Conservation (phyloP, 495 filamentous ascomycete species). For the Hypoxylon trugodes region DNA sequence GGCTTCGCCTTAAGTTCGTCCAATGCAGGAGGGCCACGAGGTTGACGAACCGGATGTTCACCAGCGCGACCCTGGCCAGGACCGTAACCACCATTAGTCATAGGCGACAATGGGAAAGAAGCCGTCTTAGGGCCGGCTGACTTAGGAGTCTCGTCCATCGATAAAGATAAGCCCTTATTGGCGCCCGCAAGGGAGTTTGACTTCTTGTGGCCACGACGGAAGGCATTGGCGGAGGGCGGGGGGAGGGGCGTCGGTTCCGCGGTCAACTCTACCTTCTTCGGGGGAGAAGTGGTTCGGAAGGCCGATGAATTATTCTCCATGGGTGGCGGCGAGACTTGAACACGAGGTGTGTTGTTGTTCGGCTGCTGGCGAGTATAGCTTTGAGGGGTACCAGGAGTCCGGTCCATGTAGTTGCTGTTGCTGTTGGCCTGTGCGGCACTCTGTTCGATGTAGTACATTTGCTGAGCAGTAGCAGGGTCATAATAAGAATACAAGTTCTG, state of each 20-base stretch:
- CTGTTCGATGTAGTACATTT: conserved; percentile 67
- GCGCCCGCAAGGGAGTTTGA: conserved; percentile 77
- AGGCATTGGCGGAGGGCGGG: conserved; percentile 82
- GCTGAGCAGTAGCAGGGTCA: conserved; percentile 83
- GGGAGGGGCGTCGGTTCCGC: conserved; percentile 76
- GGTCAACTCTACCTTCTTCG: conserved; percentile 67
- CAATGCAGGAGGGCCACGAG: conserved; percentile 87
- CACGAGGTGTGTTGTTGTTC: conserved; percentile 60
- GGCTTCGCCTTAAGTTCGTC: conserved; percentile 92
- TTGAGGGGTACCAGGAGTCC: conserved; percentile 42
- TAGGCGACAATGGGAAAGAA: conserved; percentile 80
- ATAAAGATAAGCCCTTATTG: conserved; percentile 65
- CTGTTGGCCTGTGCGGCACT: conserved; percentile 55
- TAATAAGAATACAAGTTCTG: conserved; percentile 78
- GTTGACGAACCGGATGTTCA: conserved; percentile 93
- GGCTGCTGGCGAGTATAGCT: conserved; percentile 51
- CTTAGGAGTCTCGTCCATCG: conserved; percentile 65
- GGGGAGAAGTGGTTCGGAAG: conserved; percentile 71
- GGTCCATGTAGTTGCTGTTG: conserved; percentile 35
- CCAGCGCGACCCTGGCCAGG: conserved; percentile 92
- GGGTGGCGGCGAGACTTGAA: conserved; percentile 83
- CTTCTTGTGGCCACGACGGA: conserved; percentile 94
- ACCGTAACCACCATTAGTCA: conserved; percentile 83
- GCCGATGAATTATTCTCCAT: conserved; percentile 58
- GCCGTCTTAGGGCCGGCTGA: conserved; percentile 77